phyloP scores from a whole-genome alignment of 768 basidiomycete species.

The Psilocybe sp. region DNA sequence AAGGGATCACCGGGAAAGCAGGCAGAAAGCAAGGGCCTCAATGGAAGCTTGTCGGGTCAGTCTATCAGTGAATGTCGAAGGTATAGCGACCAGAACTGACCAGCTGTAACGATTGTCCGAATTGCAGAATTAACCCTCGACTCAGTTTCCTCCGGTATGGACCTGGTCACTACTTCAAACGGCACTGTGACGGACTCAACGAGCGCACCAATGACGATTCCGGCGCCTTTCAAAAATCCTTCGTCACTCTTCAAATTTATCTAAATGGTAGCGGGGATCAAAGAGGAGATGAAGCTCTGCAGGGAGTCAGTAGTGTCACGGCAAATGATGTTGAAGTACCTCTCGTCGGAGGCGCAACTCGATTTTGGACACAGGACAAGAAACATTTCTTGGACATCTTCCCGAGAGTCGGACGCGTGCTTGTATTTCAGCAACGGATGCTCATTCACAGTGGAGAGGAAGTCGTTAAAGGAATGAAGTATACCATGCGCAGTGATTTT shows the following conservation, averaged over 20 bases:
- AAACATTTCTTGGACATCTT: conserved; percentile 32
- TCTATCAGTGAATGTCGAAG: background rate
- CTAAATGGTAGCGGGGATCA: conserved; percentile 30
- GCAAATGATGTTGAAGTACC: conserved; percentile 9
- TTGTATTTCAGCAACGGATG: conserved; percentile 41
- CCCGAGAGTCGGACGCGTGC: conserved; percentile 34
- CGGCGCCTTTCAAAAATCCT: conserved; percentile 27
- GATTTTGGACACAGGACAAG: conserved; percentile 34
- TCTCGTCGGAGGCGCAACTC: conserved; percentile 35
- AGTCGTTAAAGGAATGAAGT: conserved; percentile 30
- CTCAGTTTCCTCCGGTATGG: conserved; percentile 43
- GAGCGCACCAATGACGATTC: conserved; percentile 18
- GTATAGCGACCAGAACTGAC: too few relatives aligned
- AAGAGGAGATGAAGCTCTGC: background rate
- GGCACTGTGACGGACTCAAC: conserved; percentile 35
- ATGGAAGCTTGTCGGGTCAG: conserved; percentile 34
- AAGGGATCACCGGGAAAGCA: conserved; percentile 26
- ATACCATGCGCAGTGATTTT: conserved; percentile 36
- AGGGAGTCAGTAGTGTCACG: background rate
- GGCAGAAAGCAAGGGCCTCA: conserved; percentile 26
- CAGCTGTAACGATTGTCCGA: too few relatives aligned
- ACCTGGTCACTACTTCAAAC: conserved; percentile 39
- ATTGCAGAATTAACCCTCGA: conserved; percentile 31
- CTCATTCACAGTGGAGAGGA: conserved; percentile 37
- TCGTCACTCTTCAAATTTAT: conserved; percentile 42